Conservation (phyloP, 352 stramenopile species). For the Phytophthora pini region DNA sequence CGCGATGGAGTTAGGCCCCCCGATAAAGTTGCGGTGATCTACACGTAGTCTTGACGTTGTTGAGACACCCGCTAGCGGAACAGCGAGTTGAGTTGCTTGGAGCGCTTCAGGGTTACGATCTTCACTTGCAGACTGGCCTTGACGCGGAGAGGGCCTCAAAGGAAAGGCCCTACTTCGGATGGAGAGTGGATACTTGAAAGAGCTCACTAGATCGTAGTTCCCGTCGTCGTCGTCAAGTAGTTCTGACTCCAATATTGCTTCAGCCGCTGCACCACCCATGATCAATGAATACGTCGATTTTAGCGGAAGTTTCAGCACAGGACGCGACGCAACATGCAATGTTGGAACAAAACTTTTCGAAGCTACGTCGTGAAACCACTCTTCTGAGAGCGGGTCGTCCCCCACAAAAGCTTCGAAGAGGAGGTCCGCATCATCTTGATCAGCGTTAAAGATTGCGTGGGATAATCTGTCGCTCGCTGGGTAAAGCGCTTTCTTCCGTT, state of each 20-base stretch:
- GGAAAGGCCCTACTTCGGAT: slow-evolving; percentile 13
- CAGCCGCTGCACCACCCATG: slow-evolving; percentile 35
- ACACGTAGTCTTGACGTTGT: slow-evolving; percentile 8
- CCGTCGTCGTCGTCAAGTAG: slow-evolving; percentile 31
- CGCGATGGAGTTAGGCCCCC: neutral
- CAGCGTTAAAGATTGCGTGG: slow-evolving; percentile 43
- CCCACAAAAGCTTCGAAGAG: slow-evolving; percentile 52
- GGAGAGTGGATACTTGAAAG: slow-evolving; percentile 37
- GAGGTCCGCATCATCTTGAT: slow-evolving; percentile 48
- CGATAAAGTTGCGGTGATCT: slow-evolving; percentile 12
- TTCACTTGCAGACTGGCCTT: slow-evolving; percentile 4
- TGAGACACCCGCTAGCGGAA: neutral
- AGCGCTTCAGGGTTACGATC: slow-evolving; percentile 6
- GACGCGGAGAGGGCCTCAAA: slow-evolving; percentile 7
- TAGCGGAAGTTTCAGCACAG: too few relatives aligned
- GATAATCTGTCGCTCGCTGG: slow-evolving; percentile 40
- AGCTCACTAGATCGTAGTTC: slow-evolving; percentile 38
- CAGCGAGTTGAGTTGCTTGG: neutral
- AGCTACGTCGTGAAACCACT: slow-evolving; percentile 49
- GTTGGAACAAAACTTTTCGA: slow-evolving; percentile 1
- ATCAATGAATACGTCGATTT: slow-evolving; percentile 39
- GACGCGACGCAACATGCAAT: neutral
- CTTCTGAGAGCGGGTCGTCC: slow-evolving; percentile 43
- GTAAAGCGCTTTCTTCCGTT: slow-evolving; percentile 41
- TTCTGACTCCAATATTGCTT: slow-evolving; percentile 43